phyloP scores from a whole-genome alignment of 176 grass and related monocot genomes.

The Carex parvula region DNA sequence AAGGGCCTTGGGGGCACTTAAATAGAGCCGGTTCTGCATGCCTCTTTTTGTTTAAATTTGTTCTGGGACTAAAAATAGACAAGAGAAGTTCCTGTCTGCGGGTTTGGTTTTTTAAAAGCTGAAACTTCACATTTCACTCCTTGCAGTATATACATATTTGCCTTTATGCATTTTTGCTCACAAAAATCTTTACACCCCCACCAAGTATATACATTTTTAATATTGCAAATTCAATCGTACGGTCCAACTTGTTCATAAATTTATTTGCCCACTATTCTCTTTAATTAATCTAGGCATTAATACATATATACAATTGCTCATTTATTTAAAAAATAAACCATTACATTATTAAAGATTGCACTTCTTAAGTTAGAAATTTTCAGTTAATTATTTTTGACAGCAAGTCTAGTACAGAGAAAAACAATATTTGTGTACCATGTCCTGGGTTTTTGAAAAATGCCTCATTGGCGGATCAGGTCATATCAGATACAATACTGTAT shows the following conservation, averaged over 20 bases:
- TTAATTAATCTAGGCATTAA: neutral
- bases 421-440: neutral
- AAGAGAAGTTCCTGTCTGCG: neutral
- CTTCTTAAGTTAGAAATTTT: neutral
- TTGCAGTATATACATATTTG: neutral
- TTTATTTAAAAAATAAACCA: neutral
- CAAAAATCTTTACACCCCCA: neutral
- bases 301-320: neutral
- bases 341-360: neutral
- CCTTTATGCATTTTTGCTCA: neutral
- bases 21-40: neutral
- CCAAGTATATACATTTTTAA: neutral
- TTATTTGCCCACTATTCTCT: neutral
- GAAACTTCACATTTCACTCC: neutral
- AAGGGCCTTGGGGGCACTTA: neutral
- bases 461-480: neutral
- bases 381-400: too few relatives aligned
- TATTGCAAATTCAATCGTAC: neutral
- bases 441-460: neutral
- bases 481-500: neutral
- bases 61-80: neutral
- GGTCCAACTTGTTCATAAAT: neutral
- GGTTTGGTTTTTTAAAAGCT: neutral
- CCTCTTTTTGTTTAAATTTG: neutral
- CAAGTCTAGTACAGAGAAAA: too few relatives aligned